Base-by-base conservation (phyloP, 352 stramenopile species). In the Phytopythium ostracodes region DNA sequence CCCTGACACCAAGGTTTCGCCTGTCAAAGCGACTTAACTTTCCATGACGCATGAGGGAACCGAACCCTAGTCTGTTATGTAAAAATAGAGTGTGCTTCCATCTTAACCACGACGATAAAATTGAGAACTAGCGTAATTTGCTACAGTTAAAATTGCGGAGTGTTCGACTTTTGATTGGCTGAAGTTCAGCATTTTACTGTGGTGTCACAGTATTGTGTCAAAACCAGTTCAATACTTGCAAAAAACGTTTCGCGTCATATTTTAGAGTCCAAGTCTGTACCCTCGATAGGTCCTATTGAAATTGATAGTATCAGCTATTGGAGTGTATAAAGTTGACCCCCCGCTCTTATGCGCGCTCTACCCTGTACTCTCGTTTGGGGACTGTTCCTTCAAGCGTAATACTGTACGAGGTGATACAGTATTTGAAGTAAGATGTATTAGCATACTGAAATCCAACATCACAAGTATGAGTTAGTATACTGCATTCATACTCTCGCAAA, bases 21-120 rank as follows among this genome's bases (percentile, higher is more conserved):
- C n/a, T 18, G 90, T 96, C 73, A 59, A 35, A 22, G 53, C 35
- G 40, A 36, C 12, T 59, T 50, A 59, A 46, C 53, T 59, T 59
- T 59, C n/a, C 49, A 24, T 20, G 43, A 29, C 12, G 20, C n/a
- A 15, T 38, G 24, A 14, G 24, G 49, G 49, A 24, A 52, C 24
- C 25, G 49, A 55, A 40, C 49, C 27, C 49, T 8, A 9, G 38
- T n/a, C 25, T 29, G 12, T 36, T n/a, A 8, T 31, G 22, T 29
- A 50, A 50, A 50, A 50, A 50, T 29, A 15, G 1, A 31, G 10
- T 2, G 43, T 9, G 4, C 0, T 50, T 7, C 1, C 18, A 7
- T 24, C 18, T 47, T 5, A 2, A 18, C 18, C 40, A 24, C 17
- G 18, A 40, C 10, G 17, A 40, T 59, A 8, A 36, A 17, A 20